Percentiles rank a stretch among this genome's conserved stretches.
Evolutionary conservation across 169 alveolate species (phyloP).

Genomic region (Plasmodium vivax): DNA sequence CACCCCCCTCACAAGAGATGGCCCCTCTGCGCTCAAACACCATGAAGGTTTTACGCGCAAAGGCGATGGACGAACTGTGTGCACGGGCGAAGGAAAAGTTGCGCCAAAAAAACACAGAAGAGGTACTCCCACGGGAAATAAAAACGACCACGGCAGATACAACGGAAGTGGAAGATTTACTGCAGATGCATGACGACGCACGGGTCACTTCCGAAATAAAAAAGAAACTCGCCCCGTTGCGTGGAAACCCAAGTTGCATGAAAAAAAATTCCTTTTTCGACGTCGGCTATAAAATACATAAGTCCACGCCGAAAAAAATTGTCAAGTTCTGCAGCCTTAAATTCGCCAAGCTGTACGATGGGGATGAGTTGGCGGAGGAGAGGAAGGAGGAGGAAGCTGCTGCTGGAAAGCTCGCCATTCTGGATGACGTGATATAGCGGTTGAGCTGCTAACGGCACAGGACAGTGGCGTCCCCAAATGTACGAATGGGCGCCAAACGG

Average conservation of each 20-base stretch:
- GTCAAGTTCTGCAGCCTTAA: slow-evolving; percentile 1
- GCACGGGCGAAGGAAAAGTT: neutral
- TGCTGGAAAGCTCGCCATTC: neutral
- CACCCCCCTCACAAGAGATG: neutral
- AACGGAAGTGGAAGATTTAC: neutral
- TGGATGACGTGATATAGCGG: neutral
- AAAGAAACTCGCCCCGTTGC: neutral
- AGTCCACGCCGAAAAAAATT: neutral
- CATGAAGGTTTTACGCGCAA: neutral
- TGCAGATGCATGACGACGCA: neutral
- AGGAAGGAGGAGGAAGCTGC: neutral
- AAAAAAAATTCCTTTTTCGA: slow-evolving; percentile 2
- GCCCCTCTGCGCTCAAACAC: neutral
- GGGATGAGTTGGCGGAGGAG: neutral
- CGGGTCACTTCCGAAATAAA: neutral
- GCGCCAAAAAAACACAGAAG: neutral
- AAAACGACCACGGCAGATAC: neutral
- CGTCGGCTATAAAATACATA: slow-evolving; percentile 11
- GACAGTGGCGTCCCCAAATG: neutral
- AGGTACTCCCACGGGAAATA: neutral
- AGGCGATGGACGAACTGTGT: neutral
- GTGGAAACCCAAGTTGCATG: neutral
- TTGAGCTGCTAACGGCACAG: neutral
- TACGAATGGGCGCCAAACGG: neutral
- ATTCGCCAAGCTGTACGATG: neutral